A percentile compares a stretch with the other conserved stretches of the same genome.
These are phyloP conservation scores for Coemansia sp. DNA, from an alignment of 192 early-diverging fungal genomes.

Conservation along the genomic window DNA sequence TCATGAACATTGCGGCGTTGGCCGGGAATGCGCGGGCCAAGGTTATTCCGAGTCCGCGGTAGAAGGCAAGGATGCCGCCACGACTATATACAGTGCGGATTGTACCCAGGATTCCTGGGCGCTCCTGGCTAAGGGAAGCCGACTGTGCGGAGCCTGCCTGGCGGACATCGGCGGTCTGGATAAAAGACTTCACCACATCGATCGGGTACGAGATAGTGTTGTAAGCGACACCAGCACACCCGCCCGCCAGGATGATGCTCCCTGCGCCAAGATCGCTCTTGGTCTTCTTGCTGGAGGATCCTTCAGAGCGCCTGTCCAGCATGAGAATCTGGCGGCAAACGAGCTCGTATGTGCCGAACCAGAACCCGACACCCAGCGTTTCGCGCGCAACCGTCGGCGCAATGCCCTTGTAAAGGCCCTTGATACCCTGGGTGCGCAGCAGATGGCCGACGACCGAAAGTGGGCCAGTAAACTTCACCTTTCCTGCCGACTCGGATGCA, in stretches of 20 bases:
- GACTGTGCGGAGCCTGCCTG: not conserved
- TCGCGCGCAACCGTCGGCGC: conserved; percentile 80
- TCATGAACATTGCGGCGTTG: conserved; percentile 95
- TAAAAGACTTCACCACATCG: conserved; percentile 90
- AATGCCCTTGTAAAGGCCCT: conserved; percentile 48
- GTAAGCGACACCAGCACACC: conserved; percentile 87
- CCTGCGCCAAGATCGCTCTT: conserved; percentile 72
- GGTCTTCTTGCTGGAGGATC: conserved; percentile 7
- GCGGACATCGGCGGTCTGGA: conserved; percentile 79
- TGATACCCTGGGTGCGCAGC: conserved; percentile 58
- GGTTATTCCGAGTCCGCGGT: conserved; percentile 93
- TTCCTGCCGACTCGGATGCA: not conserved
- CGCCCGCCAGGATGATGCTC: conserved; percentile 84
- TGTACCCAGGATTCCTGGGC: conserved; percentile 60
- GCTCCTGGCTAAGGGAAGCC: not conserved
- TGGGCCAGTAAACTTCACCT: conserved; percentile 56
- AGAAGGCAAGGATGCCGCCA: conserved; percentile 83
- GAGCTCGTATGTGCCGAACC: conserved; percentile 96
- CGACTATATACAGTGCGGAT: conserved; percentile 67
- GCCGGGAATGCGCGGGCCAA: conserved; percentile 84
- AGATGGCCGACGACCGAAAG: conserved; percentile 57
- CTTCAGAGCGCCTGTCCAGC: not conserved
- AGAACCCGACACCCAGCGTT: conserved; percentile 85
- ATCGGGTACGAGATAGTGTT: conserved; percentile 87
- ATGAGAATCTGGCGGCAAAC: conserved; percentile 59